Evolutionary conservation across 1,139 yeast species (phyloP).

Genomic region (Zygosaccharomyces sapae): DNA sequence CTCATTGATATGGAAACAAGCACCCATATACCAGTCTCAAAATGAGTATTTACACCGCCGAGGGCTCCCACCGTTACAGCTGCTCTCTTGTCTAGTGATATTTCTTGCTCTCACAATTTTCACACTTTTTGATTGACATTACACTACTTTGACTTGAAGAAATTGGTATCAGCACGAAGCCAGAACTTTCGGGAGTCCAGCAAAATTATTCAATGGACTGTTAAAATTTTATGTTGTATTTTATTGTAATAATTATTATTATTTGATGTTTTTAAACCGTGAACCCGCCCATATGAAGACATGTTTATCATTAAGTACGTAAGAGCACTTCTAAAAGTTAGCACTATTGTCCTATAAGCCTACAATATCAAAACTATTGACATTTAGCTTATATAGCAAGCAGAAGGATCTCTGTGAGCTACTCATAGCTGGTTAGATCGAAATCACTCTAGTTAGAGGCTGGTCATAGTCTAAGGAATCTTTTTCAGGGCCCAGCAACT

Average conservation of each 20-base stretch:
- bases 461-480: background rate
- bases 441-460: background rate
- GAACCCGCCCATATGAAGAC: background rate
- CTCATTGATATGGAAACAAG: too few relatives aligned
- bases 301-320: background rate
- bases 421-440: background rate
- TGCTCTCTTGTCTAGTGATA: too few relatives aligned
- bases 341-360: conserved; percentile 1
- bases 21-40: too few relatives aligned
- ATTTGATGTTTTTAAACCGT: background rate
- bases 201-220: background rate
- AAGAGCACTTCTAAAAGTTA: background rate
- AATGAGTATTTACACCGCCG: too few relatives aligned
- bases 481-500: background rate
- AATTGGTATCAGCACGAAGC: too few relatives aligned
- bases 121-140: too few relatives aligned
- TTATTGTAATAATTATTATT: background rate
- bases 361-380: background rate
- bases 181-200: too few relatives aligned
- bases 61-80: too few relatives aligned
- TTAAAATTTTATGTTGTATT: background rate
- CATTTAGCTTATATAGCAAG: background rate
- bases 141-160: too few relatives aligned
- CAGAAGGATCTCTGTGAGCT: background rate
- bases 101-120: too few relatives aligned